Conservation (phyloP, 2,329 filamentous ascomycete species). For the Clonostachys rosea region DNA sequence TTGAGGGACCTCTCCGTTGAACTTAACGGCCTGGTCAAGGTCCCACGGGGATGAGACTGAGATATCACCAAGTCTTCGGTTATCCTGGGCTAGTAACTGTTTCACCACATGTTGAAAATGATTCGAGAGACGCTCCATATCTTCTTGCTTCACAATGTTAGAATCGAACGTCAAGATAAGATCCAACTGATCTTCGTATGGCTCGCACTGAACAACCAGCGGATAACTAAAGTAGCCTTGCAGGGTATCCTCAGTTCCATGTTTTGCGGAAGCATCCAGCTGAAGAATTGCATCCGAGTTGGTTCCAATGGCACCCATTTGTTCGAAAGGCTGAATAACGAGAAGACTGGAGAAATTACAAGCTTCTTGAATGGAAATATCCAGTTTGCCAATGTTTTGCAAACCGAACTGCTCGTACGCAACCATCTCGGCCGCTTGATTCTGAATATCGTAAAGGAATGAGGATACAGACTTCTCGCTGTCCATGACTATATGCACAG, state of each 20-base stretch:
- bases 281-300: background rate
- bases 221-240: conserved; percentile 3
- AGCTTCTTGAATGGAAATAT: conserved; percentile 2
- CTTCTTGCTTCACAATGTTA: background rate
- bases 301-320: background rate
- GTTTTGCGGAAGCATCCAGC: background rate
- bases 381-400: conserved; percentile 8
- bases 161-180: conserved; percentile 2
- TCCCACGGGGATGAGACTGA: conserved; percentile 1
- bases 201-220: background rate
- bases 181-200: conserved; percentile 1
- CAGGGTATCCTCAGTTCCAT: background rate
- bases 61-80: background rate
- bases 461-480: conserved; percentile 3
- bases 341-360: conserved; percentile 9
- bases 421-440: conserved; percentile 5
- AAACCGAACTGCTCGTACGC: conserved; percentile 9
- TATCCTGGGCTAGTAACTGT: conserved; percentile 6
- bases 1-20: background rate
- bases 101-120: conserved; percentile 9
- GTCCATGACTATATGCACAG: conserved; percentile 4
- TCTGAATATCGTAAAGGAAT: conserved; percentile 3
- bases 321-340: conserved; percentile 5
- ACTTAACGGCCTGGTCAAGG: background rate
- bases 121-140: background rate